Evolutionary conservation across 306 rosid species (phyloP).

Genomic region (Cicer bijugum): DNA sequence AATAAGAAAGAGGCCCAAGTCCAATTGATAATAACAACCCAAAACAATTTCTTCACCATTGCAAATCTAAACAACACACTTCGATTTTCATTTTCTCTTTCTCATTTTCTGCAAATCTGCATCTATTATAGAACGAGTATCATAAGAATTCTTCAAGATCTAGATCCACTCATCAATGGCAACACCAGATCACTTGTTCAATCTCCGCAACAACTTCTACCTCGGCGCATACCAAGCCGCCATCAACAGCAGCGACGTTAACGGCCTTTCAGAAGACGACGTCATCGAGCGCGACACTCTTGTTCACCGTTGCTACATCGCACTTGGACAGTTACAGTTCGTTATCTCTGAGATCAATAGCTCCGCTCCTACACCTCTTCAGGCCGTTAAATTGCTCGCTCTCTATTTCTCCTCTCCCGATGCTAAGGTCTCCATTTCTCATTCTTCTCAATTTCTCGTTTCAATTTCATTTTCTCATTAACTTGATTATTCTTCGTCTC

Average conservation of each 20-base stretch:
- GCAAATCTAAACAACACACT: constrained; percentile 1
- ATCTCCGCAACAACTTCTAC: constrained; percentile 85
- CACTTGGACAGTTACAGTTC: constrained; percentile 74
- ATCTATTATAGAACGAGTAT: not conserved
- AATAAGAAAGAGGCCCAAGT: not conserved
- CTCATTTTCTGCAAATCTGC: not conserved
- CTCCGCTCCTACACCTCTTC: constrained; percentile 86
- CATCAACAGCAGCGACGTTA: constrained; percentile 78
- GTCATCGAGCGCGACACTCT: constrained; percentile 75
- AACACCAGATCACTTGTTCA: constrained; percentile 85
- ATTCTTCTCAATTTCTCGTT: constrained; percentile 2
- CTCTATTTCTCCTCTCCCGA: constrained; percentile 76
- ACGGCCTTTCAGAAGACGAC: constrained; percentile 77
- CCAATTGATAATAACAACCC: constrained; percentile 6
- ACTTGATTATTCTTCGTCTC: not conserved
- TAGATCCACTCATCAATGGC: constrained; percentile 48
- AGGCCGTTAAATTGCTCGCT: constrained; percentile 92
- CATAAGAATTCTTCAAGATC: not conserved
- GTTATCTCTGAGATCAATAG: constrained; percentile 83
- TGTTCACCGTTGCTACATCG: constrained; percentile 89
- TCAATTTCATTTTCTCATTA: not conserved
- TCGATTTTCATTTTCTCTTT: not conserved
- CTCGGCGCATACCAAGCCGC: constrained; percentile 93
- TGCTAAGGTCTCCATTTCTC: constrained; percentile 54
- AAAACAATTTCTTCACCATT: not conserved